Base-by-base conservation (phyloP, 1,284 basidiomycete species). In the Cutaneotrichosporon mucoides region DNA sequence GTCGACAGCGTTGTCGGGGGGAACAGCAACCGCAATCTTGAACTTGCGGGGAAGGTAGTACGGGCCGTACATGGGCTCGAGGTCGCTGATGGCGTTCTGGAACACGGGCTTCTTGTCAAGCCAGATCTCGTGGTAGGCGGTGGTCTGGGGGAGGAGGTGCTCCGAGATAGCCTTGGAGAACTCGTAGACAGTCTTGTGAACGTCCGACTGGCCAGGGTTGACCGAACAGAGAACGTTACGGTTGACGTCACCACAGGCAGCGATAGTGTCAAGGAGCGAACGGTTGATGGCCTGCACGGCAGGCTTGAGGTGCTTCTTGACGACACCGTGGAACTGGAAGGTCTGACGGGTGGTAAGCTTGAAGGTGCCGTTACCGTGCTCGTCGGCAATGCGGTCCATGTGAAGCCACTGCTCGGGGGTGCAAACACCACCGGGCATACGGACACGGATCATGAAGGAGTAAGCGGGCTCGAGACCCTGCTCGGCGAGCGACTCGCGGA, bases 111-210 rank as follows among this genome's bases (percentile, higher is more conserved):
- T 94, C 81, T 94, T 91, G 82, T 98, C 92, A 54, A 98, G 82
- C 95, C 96, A 99, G 68, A 99, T 98, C 80, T 99, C 96, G 76
- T 97, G 93, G 79, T 99, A 99, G 2, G 96, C 95, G 5, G 86
- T 87, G 15, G 94, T 98, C 55, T 87, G 84, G 13, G 95, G 95
- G 41, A 97, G 82, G 16, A 99, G 84, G 73, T 90, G 88, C 70
- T 88, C 86, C 76, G 90, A 94, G 70, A 96, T 84, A 55, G 82
- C 81, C 76, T 88, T 90, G n/a, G 91, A 84, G 73, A 96, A 96
- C 53, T 89, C 83, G 74, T 86, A 93, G 15, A 92, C 91, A 71
- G 89, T 85, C 42, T 81, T 79, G 79, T 99, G 96, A 48, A 98
- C 81, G 67, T 86, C 86, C 42, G 90, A 94, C 64, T 92, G 77